Evolutionary conservation across 371 early-diverging fungal species (phyloP).

Genomic region (Amoeboaphelidium occidentale): DNA sequence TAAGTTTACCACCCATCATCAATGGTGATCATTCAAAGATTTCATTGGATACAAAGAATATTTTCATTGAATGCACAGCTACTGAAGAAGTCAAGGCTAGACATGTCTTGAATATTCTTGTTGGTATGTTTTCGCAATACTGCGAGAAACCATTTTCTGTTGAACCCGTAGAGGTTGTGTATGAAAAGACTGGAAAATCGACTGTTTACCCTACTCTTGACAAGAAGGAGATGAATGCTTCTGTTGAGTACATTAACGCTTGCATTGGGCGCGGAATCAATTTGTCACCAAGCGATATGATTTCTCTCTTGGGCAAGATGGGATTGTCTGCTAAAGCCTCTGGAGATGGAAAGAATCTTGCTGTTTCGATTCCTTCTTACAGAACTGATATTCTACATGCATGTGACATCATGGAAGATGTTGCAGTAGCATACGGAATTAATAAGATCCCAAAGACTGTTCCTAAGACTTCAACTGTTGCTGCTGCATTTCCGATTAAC

Average conservation of each 20-base stretch:
- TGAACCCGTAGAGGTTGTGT: conserved; percentile 73
- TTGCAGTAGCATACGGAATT: conserved; percentile 97
- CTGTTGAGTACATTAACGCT: conserved; percentile 59
- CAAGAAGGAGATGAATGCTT: conserved; percentile 37
- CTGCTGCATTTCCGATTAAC: conserved; percentile 73
- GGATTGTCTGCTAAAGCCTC: conserved; percentile 15
- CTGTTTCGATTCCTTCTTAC: conserved; percentile 70
- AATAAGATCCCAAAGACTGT: conserved; percentile 71
- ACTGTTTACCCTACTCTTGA: conserved; percentile 45
- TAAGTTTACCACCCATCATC: conserved; percentile 98
- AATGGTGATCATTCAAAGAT: conserved; percentile 98
- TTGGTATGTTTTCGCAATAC: conserved; percentile 83
- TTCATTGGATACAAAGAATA: conserved; percentile 77
- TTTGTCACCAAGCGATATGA: conserved; percentile 45
- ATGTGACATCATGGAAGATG: conserved; percentile 97
- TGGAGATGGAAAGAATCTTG: conserved; percentile 29
- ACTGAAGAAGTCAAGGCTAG: conserved; percentile 89
- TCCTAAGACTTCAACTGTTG: conserved; percentile 62
- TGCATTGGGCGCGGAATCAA: conserved; percentile 35
- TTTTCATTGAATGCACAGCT: conserved; percentile 97
- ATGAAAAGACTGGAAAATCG: conserved; percentile 46
- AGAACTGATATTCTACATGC: conserved; percentile 93
- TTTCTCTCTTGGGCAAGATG: conserved; percentile 56
- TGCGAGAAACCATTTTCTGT: conserved; percentile 62
- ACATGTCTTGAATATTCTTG: conserved; percentile 70